A percentile compares a stretch with the other conserved stretches of the same genome.
Evolutionary conservation across 257 asterid species (phyloP).

Genomic region (Solanum medicagineum): DNA sequence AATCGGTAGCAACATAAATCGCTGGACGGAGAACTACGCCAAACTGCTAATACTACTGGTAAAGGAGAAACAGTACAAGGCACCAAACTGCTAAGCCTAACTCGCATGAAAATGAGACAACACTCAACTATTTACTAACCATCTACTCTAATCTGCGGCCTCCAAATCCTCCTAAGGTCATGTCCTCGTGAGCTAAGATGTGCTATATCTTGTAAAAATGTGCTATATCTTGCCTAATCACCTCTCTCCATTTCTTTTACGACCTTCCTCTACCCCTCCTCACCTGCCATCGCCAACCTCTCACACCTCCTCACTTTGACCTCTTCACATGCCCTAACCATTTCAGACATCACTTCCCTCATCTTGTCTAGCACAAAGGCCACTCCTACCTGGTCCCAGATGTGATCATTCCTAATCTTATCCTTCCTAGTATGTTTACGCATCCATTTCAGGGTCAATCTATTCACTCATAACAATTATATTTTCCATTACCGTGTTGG

Average conservation of each 20-base stretch:
- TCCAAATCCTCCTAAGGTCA: neutral
- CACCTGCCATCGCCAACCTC: neutral
- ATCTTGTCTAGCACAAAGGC: neutral
- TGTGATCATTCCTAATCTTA: neutral
- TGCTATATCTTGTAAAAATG: no score
- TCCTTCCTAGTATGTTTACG: neutral
- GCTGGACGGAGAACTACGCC: neutral
- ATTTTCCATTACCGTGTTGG: neutral
- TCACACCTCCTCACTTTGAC: neutral
- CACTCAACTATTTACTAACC: neutral
- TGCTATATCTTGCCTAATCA: neutral
- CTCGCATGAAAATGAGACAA: neutral
- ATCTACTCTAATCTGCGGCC: neutral
- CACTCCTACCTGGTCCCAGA: neutral
- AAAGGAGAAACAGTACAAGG: neutral
- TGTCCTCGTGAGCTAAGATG: neutral
- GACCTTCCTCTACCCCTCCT: neutral
- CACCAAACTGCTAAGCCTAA: neutral
- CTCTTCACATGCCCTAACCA: neutral
- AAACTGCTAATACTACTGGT: neutral
- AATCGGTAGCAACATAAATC: neutral
- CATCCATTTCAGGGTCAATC: neutral
- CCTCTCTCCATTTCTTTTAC: neutral
- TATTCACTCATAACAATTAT: neutral
- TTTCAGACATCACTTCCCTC: neutral